Evolutionary conservation across 139 green algal species (phyloP).

Genomic region (Limnomonas spitsbergensis): DNA sequence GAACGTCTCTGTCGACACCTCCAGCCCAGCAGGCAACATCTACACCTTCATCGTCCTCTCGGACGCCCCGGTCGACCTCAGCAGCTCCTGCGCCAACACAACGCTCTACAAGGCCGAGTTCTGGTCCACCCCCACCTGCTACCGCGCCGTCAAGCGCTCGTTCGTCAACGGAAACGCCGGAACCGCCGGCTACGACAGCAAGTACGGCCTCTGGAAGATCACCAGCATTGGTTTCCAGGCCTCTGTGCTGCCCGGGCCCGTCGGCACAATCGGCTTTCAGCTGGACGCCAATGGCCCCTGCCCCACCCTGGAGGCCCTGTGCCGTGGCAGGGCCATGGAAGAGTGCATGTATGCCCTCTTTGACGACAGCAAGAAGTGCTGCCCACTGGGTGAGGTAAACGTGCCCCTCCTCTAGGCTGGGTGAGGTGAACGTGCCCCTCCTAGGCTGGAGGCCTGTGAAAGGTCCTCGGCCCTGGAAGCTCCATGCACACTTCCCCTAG

Average conservation of each 20-base stretch:
- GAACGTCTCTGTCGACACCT: neutral
- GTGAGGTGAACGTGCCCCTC: no score
- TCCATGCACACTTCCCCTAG: no score
- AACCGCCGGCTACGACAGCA: neutral
- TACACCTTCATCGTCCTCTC: slow-evolving; percentile 11
- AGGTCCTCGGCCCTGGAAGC: no score
- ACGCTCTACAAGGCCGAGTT: slow-evolving; percentile 18
- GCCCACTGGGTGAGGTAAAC: neutral
- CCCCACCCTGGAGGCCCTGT: slow-evolving; percentile 13
- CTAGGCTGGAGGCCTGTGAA: no score
- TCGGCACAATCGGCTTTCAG: neutral
- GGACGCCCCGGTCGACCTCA: neutral
- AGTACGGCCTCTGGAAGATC: slow-evolving; percentile 9
- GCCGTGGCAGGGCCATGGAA: neutral
- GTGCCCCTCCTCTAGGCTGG: neutral
- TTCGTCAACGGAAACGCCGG: slow-evolving; percentile 9
- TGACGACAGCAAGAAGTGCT: slow-evolving; percentile 1
- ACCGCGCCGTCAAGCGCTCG: neutral
- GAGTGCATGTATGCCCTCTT: neutral
- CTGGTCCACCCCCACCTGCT: slow-evolving; percentile 2
- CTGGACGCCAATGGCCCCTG: neutral
- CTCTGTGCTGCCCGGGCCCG: neutral
- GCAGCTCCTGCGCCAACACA: slow-evolving; percentile 9
- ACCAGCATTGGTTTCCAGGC: neutral
- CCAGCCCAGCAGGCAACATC: neutral